These are phyloP conservation scores for Tolypocladium amazonense DNA, from an alignment of 2,329 filamentous ascomycete species.

Conservation along the genomic window DNA sequence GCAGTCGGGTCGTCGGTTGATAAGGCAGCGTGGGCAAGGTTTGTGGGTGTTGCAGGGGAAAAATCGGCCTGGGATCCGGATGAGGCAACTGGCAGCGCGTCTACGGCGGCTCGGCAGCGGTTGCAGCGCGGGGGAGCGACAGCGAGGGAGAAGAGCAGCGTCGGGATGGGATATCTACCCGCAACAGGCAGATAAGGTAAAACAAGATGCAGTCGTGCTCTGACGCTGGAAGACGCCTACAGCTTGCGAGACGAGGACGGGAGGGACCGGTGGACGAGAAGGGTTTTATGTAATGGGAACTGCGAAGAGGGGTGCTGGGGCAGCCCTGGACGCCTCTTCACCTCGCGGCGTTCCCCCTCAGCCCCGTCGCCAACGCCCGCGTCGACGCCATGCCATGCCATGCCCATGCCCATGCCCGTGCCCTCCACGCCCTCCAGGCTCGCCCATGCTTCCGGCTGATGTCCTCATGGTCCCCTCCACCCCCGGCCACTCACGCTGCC, in stretches of 20 bases:
- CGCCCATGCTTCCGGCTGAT: neutral
- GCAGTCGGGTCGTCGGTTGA: neutral
- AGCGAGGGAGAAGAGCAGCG: neutral
- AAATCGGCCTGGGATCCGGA: slow-evolving; percentile 8
- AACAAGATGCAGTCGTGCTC: slow-evolving; percentile 1
- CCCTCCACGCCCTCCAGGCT: no score
- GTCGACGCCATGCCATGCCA: neutral
- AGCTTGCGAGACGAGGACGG: slow-evolving; percentile 14
- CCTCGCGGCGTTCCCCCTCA: slow-evolving; percentile 2
- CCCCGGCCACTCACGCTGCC: neutral
- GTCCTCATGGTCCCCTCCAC: neutral
- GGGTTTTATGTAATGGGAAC: slow-evolving; percentile 30
- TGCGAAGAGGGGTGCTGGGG: slow-evolving; percentile 14
- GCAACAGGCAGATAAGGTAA: slow-evolving; percentile 19
- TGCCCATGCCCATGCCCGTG: neutral
- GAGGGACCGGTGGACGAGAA: slow-evolving; percentile 13
- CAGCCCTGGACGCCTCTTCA: neutral
- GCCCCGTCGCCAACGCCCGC: neutral
- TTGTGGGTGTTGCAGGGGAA: slow-evolving; percentile 13
- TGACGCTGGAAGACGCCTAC: neutral
- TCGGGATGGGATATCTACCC: slow-evolving; percentile 10
- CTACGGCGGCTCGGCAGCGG: slow-evolving; percentile 11
- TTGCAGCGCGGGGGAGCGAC: neutral
- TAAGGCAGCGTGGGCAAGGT: neutral
- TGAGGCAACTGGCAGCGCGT: slow-evolving; percentile 10